Evolutionary conservation across 495 filamentous ascomycete genomes (phyloP).

Genomic region (Penicillium alfredii): DNA sequence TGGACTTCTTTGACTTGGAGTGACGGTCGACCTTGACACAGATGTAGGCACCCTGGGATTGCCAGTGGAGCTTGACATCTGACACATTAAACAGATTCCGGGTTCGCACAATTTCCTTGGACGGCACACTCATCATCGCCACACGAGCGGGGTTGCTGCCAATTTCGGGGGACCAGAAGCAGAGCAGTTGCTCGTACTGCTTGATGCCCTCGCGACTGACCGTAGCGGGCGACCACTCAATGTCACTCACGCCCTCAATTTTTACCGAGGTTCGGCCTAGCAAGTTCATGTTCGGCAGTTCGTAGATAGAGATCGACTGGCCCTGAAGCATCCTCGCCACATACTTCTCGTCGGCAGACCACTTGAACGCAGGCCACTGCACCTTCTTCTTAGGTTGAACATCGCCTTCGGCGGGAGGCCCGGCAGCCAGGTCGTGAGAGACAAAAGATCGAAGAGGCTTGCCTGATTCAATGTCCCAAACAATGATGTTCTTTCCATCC

Average conservation of each 20-base stretch:
- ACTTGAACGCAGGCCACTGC: conserved; percentile 98
- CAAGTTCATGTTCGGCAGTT: conserved; percentile 85
- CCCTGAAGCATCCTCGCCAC: conserved; percentile 86
- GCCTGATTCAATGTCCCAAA: conserved; percentile 91
- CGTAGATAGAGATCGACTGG: conserved; percentile 88
- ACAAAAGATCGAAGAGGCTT: conserved; percentile 90
- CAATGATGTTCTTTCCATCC: conserved; percentile 97
- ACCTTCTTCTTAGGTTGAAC: conserved; percentile 85
- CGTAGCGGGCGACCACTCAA: conserved; percentile 89
- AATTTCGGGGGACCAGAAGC: conserved; percentile 98
- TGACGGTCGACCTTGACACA: conserved; percentile 99
- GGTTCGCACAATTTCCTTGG: conserved; percentile 86
- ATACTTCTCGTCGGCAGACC: conserved; percentile 96
- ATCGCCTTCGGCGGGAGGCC: conserved; percentile 46
- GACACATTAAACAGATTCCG: conserved; percentile 96
- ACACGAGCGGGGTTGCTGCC: conserved; percentile 98
- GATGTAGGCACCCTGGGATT: conserved; percentile 85
- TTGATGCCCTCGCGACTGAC: conserved; percentile 74
- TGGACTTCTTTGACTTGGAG: conserved; percentile 96
- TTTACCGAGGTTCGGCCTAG: conserved; percentile 86
- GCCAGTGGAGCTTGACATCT: conserved; percentile 93
- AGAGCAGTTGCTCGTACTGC: conserved; percentile 89
- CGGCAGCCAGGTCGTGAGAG: conserved; percentile 68
- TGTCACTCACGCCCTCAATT: conserved; percentile 93
- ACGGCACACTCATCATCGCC: conserved; percentile 90